phyloP scores from a whole-genome alignment of 352 stramenopile species.

The Globisporangium uncinulatum region DNA sequence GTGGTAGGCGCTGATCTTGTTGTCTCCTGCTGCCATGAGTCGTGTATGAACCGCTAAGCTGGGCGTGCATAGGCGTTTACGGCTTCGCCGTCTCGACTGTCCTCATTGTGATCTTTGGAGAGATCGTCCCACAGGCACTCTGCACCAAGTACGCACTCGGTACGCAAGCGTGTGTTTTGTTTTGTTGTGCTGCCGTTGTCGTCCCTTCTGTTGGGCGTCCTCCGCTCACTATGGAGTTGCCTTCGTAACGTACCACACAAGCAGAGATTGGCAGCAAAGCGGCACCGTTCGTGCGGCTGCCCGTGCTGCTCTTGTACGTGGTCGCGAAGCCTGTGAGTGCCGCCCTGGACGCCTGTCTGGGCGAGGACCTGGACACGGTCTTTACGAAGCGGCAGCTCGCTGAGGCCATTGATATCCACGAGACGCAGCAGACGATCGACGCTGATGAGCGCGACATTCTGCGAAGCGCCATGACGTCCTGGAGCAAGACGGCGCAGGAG shows the following conservation, averaged over 20 bases:
- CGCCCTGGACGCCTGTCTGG: conserved; percentile 89
- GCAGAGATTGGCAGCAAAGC: conserved; percentile 63
- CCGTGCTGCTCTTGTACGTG: conserved; percentile 92
- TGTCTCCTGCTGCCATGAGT: neutral
- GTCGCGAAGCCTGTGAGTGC: conserved; percentile 92
- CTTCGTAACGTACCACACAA: neutral
- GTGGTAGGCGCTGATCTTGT: conserved; percentile 16
- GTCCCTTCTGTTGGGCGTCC: too few relatives aligned
- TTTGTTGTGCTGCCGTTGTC: too few relatives aligned
- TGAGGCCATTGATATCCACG: conserved; percentile 96
- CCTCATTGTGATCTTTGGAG: conserved; percentile 94
- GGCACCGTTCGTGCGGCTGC: conserved; percentile 90
- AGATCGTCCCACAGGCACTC: conserved; percentile 86
- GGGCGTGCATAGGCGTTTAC: conserved; percentile 22
- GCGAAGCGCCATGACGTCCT: conserved; percentile 93
- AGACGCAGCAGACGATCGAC: conserved; percentile 91
- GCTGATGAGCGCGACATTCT: conserved; percentile 93
- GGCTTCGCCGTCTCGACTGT: conserved; percentile 91
- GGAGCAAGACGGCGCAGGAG: conserved; percentile 84
- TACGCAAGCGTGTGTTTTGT: neutral
- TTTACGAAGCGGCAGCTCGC: conserved; percentile 93
- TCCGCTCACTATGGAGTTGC: too few relatives aligned
- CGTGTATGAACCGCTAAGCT: too few relatives aligned
- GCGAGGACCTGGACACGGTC: conserved; percentile 93
- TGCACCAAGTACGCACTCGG: conserved; percentile 75